Conservation (phyloP, 768 basidiomycete species). For the Lentinula boryana region DNA sequence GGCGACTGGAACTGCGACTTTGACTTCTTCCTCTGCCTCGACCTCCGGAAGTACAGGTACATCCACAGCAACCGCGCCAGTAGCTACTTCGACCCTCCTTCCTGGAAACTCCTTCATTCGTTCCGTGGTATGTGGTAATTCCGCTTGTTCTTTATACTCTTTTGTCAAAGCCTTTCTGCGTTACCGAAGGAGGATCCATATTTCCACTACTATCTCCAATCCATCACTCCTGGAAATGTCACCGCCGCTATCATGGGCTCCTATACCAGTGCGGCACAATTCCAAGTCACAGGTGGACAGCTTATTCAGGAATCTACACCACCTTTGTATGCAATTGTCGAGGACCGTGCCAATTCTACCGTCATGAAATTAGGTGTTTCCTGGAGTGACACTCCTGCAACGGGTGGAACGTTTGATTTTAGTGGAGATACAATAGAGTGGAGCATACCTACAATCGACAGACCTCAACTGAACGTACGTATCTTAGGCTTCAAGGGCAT, state of each 20-base stretch:
- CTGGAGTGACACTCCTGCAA: constrained; percentile 42
- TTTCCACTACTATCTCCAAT: constrained; percentile 58
- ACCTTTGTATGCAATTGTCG: constrained; percentile 45
- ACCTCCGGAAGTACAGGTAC: constrained; percentile 11
- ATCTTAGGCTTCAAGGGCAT: background rate
- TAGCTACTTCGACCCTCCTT: constrained; percentile 36
- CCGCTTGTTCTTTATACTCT: background rate
- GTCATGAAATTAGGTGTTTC: constrained; percentile 42
- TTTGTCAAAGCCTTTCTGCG: background rate
- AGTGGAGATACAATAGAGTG: constrained; percentile 57
- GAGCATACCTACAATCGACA: constrained; percentile 40
- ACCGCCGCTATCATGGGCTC: constrained; percentile 46
- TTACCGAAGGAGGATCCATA: constrained; percentile 42
- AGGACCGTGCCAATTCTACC: constrained; percentile 35
- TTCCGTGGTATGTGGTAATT: constrained; percentile 37
- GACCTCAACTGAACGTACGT: constrained; percentile 49
- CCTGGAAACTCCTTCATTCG: constrained; percentile 52
- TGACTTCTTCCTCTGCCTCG: constrained; percentile 10
- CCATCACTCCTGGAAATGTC: constrained; percentile 28
- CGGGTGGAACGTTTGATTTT: constrained; percentile 46
- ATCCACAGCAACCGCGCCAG: constrained; percentile 22
- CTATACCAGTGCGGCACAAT: constrained; percentile 48
- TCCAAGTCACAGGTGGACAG: constrained; percentile 50
- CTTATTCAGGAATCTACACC: constrained; percentile 44
- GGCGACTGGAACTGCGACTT: constrained; percentile 14